phyloP scores from a whole-genome alignment of 352 stramenopile species.

The Thraustotheca clavata region DNA sequence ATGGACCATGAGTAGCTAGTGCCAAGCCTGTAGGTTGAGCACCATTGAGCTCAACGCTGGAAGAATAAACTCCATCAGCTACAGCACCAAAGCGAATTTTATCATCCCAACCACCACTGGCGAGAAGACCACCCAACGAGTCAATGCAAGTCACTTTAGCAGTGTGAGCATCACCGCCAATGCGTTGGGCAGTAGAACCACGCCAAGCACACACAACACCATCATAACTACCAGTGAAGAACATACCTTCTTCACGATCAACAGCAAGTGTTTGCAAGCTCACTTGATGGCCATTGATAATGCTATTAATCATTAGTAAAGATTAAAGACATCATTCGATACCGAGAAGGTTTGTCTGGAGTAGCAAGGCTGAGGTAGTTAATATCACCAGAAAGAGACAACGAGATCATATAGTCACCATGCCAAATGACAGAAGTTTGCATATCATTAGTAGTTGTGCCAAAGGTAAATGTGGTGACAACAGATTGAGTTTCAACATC shows the following conservation, averaged over 20 bases:
- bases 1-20: constrained; percentile 33
- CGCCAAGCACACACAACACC: constrained; percentile 90
- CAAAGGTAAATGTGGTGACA: constrained; percentile 71
- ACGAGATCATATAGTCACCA: constrained; percentile 69
- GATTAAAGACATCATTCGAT: neutral
- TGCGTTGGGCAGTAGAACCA: constrained; percentile 36
- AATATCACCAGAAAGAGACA: constrained; percentile 78
- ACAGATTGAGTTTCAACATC: constrained; percentile 67
- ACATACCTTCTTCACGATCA: constrained; percentile 46
- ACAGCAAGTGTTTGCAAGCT: constrained; percentile 85
- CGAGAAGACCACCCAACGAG: constrained; percentile 48
- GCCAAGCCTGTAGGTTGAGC: constrained; percentile 64
- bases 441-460: constrained; percentile 62
- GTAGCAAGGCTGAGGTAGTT: constrained; percentile 67
- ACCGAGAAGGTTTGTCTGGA: constrained; percentile 37
- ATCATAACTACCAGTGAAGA: constrained; percentile 93
- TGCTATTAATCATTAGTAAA: constrained; percentile 35
- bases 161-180: constrained; percentile 43
- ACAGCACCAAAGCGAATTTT: constrained; percentile 55
- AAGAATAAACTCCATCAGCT: constrained; percentile 36
- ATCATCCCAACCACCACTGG: constrained; percentile 90
- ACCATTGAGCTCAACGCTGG: constrained; percentile 42
- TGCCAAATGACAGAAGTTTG: constrained; percentile 62
- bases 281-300: constrained; percentile 88
- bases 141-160: constrained; percentile 78